Conservation (phyloP, 805 yeast species). For the Debaryomyces tyrocola region DNA sequence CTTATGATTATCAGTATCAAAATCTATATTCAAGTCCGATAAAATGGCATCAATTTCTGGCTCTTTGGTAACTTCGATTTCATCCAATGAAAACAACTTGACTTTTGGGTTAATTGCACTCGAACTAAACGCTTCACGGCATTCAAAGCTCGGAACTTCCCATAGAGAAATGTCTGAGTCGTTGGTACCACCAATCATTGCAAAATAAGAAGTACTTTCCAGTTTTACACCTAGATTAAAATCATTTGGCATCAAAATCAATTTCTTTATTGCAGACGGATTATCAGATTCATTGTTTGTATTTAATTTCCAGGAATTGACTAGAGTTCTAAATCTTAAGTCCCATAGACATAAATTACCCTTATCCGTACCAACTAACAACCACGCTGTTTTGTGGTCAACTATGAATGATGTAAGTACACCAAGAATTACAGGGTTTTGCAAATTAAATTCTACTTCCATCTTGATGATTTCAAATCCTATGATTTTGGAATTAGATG, state of each 20-base stretch:
- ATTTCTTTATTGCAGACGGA: conserved; percentile 45
- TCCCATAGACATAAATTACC: conserved; percentile 86
- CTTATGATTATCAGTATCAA: conserved; percentile 12
- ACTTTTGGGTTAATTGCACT: conserved; percentile 16
- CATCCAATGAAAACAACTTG: conserved; percentile 23
- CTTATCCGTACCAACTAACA: conserved; percentile 69
- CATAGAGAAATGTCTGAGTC: conserved; percentile 65
- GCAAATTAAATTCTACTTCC: conserved; percentile 41
- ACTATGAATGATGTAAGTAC: conserved; percentile 58
- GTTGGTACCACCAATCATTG: conserved; percentile 8
- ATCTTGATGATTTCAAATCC: conserved; percentile 60
- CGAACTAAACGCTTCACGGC: conserved; percentile 39
- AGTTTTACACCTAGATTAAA: conserved; percentile 25
- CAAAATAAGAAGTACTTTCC: conserved; percentile 13
- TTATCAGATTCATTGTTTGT: conserved; percentile 1
- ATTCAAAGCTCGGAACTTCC: conserved; percentile 68
- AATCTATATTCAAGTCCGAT: conserved; percentile 8
- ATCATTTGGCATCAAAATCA: conserved; percentile 45
- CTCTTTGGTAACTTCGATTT: conserved; percentile 14
- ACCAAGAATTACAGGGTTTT: conserved; percentile 67
- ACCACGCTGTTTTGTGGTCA: conserved; percentile 57
- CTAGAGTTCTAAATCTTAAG: conserved; percentile 58
- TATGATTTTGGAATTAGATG: conserved; percentile 52
- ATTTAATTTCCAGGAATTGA: conserved; percentile 64
- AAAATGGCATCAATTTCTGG: conserved; percentile 16